Base-by-base conservation (phyloP, 1,284 basidiomycete genomes). In the Fomitiporia mediterranea region DNA sequence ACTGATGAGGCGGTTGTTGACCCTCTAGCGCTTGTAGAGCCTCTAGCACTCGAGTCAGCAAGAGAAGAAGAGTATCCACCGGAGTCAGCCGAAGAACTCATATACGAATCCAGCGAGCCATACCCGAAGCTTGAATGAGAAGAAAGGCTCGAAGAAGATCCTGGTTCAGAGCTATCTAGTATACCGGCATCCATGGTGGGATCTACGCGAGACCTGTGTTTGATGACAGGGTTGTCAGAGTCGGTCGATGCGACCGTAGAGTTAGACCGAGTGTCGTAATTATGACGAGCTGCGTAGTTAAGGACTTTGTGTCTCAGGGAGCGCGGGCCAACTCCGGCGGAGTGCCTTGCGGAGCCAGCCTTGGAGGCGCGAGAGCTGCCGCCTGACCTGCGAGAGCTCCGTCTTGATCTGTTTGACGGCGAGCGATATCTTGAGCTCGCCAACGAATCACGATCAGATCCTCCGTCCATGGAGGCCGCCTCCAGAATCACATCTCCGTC, bases 401-500 rank as follows among this genome's bases (percentile, higher is more conserved):
- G 25, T 13, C 13, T 34, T 6, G 32, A 34, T 34, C 32, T 34
- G 13, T 34, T 6, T 34, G 32, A 34, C 27, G 44, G 27, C 13
- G 44, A 46, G 27, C 27, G 44, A 46, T 46, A 46, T 11, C 44
- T 25, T 25, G 23, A 30, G 30, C 44, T 28, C 13, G 21, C 23
- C 25, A 28, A 23, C 1, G 44, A 46, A 13, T 34, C 32, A 13
- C 32, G 32, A 34, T 48, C 28, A 48, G 27, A n/a, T 11, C 5
- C 27, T 6, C 25, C 47, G n/a, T 1, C 23, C n/a, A 19, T 35
- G 17, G 55, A 51, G 15, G 38, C 40, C 11, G 38, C 40, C n/a
- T 56, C 48, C 2, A 56, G n/a, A 19, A 56, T 51, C 17, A 37
- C 39, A 7, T 56, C 48, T n/a, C 38, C 39, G 17, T 51, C 39